Evolutionary conservation across 305 asterid species (phyloP).

Genomic region (Plantago lanceolata): DNA sequence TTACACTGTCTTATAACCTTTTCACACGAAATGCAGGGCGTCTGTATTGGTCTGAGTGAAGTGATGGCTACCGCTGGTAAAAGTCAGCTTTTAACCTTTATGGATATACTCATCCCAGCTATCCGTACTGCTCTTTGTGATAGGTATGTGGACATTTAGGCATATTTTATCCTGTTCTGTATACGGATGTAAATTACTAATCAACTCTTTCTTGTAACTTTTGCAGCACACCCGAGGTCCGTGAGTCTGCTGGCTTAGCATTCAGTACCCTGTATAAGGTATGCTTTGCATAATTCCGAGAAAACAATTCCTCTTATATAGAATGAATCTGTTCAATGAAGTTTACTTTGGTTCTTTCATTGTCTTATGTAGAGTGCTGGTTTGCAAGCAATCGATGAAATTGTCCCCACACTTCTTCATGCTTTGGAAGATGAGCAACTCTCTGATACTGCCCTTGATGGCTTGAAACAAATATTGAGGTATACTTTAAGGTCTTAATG

Average conservation of each 20-base stretch:
- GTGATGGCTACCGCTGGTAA: constrained; percentile 98
- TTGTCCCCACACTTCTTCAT: constrained; percentile 92
- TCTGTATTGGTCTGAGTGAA: constrained; percentile 94
- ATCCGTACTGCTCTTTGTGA: constrained; percentile 98
- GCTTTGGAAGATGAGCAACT: constrained; percentile 86
- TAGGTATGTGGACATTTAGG: constrained; percentile 48
- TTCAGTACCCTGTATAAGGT: constrained; percentile 98
- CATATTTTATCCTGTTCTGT: constrained; percentile 19
- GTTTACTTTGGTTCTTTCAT: constrained; percentile 4
- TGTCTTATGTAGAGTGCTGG: constrained; percentile 81
- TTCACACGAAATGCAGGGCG: constrained; percentile 62
- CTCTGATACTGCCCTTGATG: constrained; percentile 98
- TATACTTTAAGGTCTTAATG: constrained; percentile 23
- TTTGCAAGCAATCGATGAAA: constrained; percentile 98
- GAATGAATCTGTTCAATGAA: constrained; percentile 17
- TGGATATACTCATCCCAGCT: constrained; percentile 87
- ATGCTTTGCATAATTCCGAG: constrained; percentile 26
- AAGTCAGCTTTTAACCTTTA: constrained; percentile 81
- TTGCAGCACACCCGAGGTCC: constrained; percentile 74
- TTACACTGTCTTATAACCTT: constrained; percentile 4
- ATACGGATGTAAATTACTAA: constrained; percentile 15
- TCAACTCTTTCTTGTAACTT: constrained; percentile 23
- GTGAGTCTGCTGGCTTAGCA: constrained; percentile 92
- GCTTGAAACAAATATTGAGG: constrained; percentile 96
- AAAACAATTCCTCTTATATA: constrained; percentile 16